A percentile compares a stretch with the other conserved stretches of the same genome.
Evolutionary conservation across 176 grass and related monocot species (phyloP).

Genomic region (Paspalum notatum): DNA sequence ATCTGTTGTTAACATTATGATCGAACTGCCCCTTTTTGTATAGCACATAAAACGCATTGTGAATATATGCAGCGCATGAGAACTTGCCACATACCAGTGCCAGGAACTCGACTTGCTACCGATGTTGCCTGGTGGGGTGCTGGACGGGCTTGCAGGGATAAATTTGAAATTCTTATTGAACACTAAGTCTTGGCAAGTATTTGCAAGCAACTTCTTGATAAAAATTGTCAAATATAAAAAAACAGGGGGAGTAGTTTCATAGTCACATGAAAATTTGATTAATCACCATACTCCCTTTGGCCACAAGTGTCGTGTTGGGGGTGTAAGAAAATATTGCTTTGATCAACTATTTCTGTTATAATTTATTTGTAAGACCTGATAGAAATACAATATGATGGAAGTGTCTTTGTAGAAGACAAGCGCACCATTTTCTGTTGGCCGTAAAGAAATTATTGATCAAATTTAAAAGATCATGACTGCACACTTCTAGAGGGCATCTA

Average conservation of each 20-base stretch:
- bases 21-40: background rate
- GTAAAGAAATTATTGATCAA: too few relatives aligned
- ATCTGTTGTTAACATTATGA: background rate
- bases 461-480: too few relatives aligned
- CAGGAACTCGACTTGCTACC: background rate
- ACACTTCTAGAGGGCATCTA: too few relatives aligned
- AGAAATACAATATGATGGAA: too few relatives aligned
- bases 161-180: background rate
- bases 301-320: too few relatives aligned
- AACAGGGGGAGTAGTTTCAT: slow-evolving; percentile 1
- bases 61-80: background rate
- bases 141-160: background rate
- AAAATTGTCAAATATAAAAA: background rate
- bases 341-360: too few relatives aligned
- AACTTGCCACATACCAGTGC: background rate
- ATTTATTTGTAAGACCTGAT: too few relatives aligned
- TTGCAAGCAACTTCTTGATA: background rate
- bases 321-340: too few relatives aligned
- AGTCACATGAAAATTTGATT: slow-evolving; percentile 10
- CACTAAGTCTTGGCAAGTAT: background rate
- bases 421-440: too few relatives aligned
- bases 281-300: background rate
- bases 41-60: background rate
- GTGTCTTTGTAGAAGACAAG: too few relatives aligned
- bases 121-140: background rate